A percentile compares a stretch with the other conserved stretches of the same genome.
These are phyloP conservation scores for Kwoniella europaea DNA, from an alignment of 768 basidiomycete species.

Conservation along the genomic window DNA sequence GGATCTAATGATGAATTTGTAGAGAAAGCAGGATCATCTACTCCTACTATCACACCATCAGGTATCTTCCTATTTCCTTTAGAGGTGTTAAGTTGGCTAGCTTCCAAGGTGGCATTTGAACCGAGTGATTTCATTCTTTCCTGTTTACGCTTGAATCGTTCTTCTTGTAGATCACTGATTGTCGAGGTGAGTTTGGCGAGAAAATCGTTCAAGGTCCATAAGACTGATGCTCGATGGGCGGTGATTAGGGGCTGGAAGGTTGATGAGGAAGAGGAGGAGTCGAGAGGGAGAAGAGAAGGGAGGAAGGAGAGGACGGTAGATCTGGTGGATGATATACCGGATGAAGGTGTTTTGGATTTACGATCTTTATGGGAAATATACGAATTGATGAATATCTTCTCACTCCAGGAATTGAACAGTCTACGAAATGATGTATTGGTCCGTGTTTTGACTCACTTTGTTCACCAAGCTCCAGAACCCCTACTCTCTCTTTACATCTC, in stretches of 20 bases:
- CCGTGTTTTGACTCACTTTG: conserved; percentile 67
- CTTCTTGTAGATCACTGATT: conserved; percentile 90
- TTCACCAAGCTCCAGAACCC: conserved; percentile 84
- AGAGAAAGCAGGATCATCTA: conserved; percentile 17
- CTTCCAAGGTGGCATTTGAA: conserved; percentile 63
- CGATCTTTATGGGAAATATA: neutral
- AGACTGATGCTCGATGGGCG: conserved; percentile 91
- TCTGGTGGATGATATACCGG: conserved; percentile 29
- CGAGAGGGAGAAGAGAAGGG: conserved; percentile 64
- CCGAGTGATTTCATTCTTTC: conserved; percentile 84
- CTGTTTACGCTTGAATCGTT: conserved; percentile 82
- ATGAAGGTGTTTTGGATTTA: conserved; percentile 23
- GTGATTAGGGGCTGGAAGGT: conserved; percentile 69
- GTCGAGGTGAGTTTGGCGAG: conserved; percentile 77
- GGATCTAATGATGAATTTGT: conserved; percentile 55
- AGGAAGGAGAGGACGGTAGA: conserved; percentile 53
- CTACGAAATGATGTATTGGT: too few relatives aligned
- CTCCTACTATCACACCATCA: conserved; percentile 13
- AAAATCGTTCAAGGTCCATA: conserved; percentile 84
- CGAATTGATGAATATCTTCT: too few relatives aligned
- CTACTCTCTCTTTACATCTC: conserved; percentile 83
- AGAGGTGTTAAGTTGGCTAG: conserved; percentile 13
- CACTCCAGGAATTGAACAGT: too few relatives aligned
- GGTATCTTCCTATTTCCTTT: conserved; percentile 13
- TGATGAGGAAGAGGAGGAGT: conserved; percentile 51